Base-by-base conservation (phyloP, 2,329 filamentous ascomycete species). In the Colletotrichum eleusines region DNA sequence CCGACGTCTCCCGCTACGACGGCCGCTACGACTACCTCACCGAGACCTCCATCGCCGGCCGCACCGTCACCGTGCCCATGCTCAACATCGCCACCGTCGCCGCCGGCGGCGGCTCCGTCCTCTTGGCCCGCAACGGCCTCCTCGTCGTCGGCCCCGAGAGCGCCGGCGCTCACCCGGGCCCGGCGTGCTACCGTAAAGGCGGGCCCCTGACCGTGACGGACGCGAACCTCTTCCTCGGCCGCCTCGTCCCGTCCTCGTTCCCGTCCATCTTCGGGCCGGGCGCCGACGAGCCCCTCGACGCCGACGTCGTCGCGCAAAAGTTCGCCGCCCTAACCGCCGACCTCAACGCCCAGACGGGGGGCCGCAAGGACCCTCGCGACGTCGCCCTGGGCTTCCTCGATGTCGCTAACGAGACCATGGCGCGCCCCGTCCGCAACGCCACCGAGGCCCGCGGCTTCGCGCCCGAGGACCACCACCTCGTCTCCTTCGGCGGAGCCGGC, bases 371-470 rank as follows among this genome's bases (percentile, higher is more conserved):
- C 0, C 69, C 78, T 0, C 78, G 81, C 40, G 79, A 81, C n/a
- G 76, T 82, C 46, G 92, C 92, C 0, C 89, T 90, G 72, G 92
- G 92, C 0, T 94, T 94, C 75, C 86, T 94, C 76, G 89, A 92
- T 71, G 90, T 94, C 53, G 91, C 92, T 2, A 94, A 94, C 73
- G 91, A 93, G 79, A 89, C 91, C 0, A 94, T 94, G 91, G 90
- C 89, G 4, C 84, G 92, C 38, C 92, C 92, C 0, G 94, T 95
- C 71, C 86, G 92, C 55, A 92, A 91, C 48, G 81, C 93, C 58
- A 94, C 91, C 0, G 92, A 94, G 79, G 91, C 91, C 5, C 73
- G 78, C 23, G 78, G 77, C 11, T 79, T 76, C 53, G 78, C 76
- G 11, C 76, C 78, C 0, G 76, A 75, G 38, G 76, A 76, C 11